These are phyloP conservation scores for Coniferiporia sulphurascens DNA, from an alignment of 1,284 basidiomycete genomes.

Conservation along the genomic window DNA sequence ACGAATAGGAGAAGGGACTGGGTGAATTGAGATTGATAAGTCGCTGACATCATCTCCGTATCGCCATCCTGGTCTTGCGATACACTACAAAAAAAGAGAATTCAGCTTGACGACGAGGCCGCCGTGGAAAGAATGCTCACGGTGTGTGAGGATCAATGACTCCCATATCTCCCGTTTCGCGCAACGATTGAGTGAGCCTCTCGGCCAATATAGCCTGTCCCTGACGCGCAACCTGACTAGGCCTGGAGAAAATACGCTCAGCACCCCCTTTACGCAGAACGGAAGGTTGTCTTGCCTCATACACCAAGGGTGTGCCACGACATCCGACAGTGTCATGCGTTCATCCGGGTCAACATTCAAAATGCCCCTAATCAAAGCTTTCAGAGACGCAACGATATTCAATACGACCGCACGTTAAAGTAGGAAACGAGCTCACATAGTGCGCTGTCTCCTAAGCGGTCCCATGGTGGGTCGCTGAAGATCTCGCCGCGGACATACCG, in stretches of 20 bases:
- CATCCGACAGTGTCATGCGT: conserved; percentile 68
- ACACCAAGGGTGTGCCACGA: conserved; percentile 78
- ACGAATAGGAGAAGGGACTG: conserved; percentile 59
- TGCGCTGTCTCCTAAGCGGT: conserved; percentile 54
- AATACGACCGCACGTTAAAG: neutral
- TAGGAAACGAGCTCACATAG: conserved; percentile 43
- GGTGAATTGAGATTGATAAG: conserved; percentile 51
- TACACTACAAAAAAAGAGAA: conserved; percentile 14
- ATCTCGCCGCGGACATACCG: conserved; percentile 76
- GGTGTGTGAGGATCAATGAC: conserved; percentile 43
- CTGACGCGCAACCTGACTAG: conserved; percentile 63
- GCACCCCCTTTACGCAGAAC: neutral
- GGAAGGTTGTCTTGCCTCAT: conserved; percentile 44
- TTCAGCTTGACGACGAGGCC: conserved; percentile 15
- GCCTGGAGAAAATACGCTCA: conserved; percentile 35
- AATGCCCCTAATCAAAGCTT: conserved; percentile 72
- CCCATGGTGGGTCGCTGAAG: conserved; percentile 81
- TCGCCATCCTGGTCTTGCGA: conserved; percentile 48
- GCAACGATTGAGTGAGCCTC: conserved; percentile 62
- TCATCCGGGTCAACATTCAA: conserved; percentile 68
- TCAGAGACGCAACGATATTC: neutral
- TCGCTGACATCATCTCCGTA: conserved; percentile 44
- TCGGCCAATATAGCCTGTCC: conserved; percentile 55
- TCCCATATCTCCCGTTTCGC: conserved; percentile 65
- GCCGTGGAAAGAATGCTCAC: neutral